Base-by-base conservation (phyloP, 208 protist genomes). In the Crithidia expoeki region DNA sequence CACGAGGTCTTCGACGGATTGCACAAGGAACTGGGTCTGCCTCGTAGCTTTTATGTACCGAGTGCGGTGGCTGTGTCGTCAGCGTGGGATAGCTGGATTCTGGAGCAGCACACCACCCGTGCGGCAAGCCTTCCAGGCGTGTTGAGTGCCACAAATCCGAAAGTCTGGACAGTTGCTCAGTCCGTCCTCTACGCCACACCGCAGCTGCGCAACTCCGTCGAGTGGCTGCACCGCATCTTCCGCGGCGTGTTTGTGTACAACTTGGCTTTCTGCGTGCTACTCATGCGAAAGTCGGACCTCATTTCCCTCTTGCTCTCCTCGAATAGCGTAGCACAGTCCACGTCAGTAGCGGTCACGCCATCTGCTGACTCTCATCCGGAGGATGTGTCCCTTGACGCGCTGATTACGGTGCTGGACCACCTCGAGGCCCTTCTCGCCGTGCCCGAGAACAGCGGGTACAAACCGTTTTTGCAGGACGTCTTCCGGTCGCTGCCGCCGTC, bases 21-120 rank as follows among this genome's bases (percentile, higher is more conserved):
- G 49, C 84, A 90, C 74, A 74, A 79, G 21, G 89, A 94, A 49
- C 58, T 92, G n/a, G 84, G 84, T 28, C 65, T 94, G 55, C 78
- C 85, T 23, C 83, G 79, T 27, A 47, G 63, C 27, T 76, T 66
- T 36, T 44, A 53, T 21, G 55, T 38, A 23, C 60, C 59, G 21
- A 40, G 21, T 19, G 46, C 32, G 0, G 23, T 63, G 0, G 51
- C 44, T 4, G n/a, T 38, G n/a, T 40, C n/a, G 19, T 55, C 71
- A 10, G 38, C 47, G 63, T 76, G 71, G 71, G 30, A 19, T 36
- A 6, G 46, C 6, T 76, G 71, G 71, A 25, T 70, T 21, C 32
- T 66, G 36, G 56, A 71, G 21, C 63, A 71, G 34, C 71, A 71
- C 19, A 64, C 25, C 6, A 56, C 42, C 17, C 71, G 67, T 16